Base-by-base conservation (phyloP, 768 basidiomycete genomes). In the Trametopsis cervina region DNA sequence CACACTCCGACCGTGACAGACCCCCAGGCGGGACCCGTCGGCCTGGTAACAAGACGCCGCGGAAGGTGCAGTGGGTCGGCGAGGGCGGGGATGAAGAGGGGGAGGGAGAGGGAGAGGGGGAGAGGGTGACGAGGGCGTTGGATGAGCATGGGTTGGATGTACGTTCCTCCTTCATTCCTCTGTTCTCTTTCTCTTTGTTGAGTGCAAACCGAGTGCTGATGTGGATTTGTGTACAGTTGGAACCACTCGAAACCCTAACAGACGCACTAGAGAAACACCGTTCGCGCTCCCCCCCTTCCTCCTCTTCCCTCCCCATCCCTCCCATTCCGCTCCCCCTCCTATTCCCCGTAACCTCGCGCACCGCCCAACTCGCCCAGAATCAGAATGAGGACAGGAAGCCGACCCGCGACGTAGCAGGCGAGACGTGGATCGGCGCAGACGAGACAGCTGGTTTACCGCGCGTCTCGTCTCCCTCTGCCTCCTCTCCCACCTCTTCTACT, bases 361-460 rank as follows among this genome's bases (percentile, higher is more conserved):
- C n/a, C n/a, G n/a, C n/a, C n/a, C n/a, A n/a, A n/a, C n/a, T n/a
- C n/a, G n/a, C n/a, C n/a, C n/a, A n/a, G n/a, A n/a, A n/a, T n/a
- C n/a, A n/a, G n/a, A n/a, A n/a, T n/a, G n/a, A n/a, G 22, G 42
- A 49, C 39, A 22, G 37, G 36, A 5, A 54, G 63, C 61, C 53
- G 11, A 54, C 63, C 2, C 66, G 66, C 0, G 66, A 64, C 29
- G 65, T 78, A 3, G 76, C 76, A 0, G 79, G 75, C 33, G 72
- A 73, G 33, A 69, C 67, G 41, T 83, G 72, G 59, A 81, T 88
- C 55, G 78, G 77, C 46, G 74, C 77, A 0, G 62, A 73, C 41
- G 87, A 89, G 61, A 75, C 71, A 41, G 80, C 78, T 33, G 86
- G 86, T 0, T 61, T 89, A 22, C 80, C 80, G 0, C 70, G 73